These are phyloP conservation scores for Lithocarpus polystachyus DNA, from an alignment of 306 rosid species.

Conservation along the genomic window DNA sequence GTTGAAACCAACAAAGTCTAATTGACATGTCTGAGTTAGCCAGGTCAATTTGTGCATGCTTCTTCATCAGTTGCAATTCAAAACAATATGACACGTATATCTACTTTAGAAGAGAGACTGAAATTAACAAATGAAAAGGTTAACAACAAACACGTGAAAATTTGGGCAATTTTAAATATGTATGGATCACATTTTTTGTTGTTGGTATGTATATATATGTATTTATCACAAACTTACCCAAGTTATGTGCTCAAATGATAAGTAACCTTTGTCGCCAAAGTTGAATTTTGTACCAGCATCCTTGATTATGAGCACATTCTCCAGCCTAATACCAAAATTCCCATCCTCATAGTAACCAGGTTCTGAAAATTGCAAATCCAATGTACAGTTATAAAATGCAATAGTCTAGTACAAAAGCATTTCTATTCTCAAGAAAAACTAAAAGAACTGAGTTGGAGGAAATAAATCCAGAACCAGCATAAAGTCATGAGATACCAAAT, in stretches of 20 bases:
- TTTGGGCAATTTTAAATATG: not conserved
- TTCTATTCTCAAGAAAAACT: slow-evolving; percentile 5
- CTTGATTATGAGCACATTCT: slow-evolving; percentile 87
- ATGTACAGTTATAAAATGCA: slow-evolving; percentile 5
- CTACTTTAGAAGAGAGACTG: not conserved
- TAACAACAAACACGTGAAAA: not conserved
- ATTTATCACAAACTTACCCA: slow-evolving; percentile 53
- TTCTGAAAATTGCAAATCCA: slow-evolving; percentile 49
- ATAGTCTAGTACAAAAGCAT: not conserved
- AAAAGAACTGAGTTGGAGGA: slow-evolving; percentile 4
- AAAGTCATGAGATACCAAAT: not conserved
- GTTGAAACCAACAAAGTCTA: not conserved
- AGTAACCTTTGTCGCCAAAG: slow-evolving; percentile 87
- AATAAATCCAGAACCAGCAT: not conserved
- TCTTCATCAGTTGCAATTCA: not conserved
- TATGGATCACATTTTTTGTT: not conserved
- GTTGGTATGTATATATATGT: not conserved
- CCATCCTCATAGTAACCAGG: slow-evolving; percentile 99
- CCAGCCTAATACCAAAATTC: slow-evolving; percentile 88
- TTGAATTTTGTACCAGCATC: slow-evolving; percentile 80
- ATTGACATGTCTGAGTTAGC: not conserved
- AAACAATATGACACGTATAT: not conserved
- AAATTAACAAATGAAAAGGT: not conserved
- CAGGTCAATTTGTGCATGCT: not conserved
- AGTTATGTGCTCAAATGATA: slow-evolving; percentile 91